phyloP scores from a whole-genome alignment of 108 stramenopile species.

The Phaeodactylum tricornutum region DNA sequence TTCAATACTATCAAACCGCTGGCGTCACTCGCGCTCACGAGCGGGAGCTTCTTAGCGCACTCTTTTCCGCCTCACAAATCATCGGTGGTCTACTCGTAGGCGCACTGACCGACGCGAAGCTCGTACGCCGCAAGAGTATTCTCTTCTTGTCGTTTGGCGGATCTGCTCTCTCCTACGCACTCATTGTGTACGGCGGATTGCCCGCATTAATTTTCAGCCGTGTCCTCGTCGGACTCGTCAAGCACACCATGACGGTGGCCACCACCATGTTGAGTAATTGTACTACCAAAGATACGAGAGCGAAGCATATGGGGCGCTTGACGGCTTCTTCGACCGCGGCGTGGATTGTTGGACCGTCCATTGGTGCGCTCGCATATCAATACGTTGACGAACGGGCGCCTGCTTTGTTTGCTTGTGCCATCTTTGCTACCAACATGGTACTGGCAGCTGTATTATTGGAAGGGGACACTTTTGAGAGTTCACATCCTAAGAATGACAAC shows the following conservation, averaged over 20 bases:
- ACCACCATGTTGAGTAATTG: conserved; percentile 64
- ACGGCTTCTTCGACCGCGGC: conserved; percentile 48
- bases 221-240: conserved; percentile 84
- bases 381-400: conserved; percentile 51
- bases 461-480: background rate
- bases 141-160: conserved; percentile 82
- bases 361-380: conserved; percentile 56
- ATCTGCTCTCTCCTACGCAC: conserved; percentile 65
- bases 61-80: conserved; percentile 84
- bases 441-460: conserved; percentile 38
- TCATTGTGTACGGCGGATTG: conserved; percentile 62
- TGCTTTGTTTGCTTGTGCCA: conserved; percentile 28
- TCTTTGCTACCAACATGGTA: conserved; percentile 54
- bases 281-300: conserved; percentile 36
- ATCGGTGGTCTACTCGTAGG: conserved; percentile 79
- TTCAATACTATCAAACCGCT: conserved; percentile 66
- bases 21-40: conserved; percentile 62
- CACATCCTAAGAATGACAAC: background rate
- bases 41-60: conserved; percentile 63
- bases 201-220: conserved; percentile 47
- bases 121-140: conserved; percentile 39
- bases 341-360: conserved; percentile 71
- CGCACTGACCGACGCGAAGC: conserved; percentile 56
- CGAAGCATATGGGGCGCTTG: conserved; percentile 50
- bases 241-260: conserved; percentile 91